A percentile compares a stretch with the other conserved stretches of the same genome.
phyloP scores from a whole-genome alignment of 1,284 basidiomycete genomes.

The Coniferiporia weirii region DNA sequence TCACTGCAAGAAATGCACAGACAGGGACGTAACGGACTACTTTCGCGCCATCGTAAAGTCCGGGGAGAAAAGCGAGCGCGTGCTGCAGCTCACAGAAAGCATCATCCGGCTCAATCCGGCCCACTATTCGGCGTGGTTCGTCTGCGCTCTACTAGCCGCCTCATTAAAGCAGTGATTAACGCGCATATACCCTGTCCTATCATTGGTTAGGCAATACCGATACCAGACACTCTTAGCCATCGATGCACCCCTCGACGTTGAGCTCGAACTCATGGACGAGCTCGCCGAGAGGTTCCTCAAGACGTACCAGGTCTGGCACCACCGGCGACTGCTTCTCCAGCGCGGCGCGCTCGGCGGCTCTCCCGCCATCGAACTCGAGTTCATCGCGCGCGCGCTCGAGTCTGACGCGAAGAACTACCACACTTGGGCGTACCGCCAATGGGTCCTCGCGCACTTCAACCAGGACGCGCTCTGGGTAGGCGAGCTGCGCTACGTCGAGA shows the following conservation, averaged over 20 bases:
- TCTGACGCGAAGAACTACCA: conserved; percentile 92
- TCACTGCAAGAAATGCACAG: conserved; percentile 36
- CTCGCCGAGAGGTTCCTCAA: conserved; percentile 81
- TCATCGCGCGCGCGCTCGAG: conserved; percentile 67
- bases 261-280: conserved; percentile 80
- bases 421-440: conserved; percentile 93
- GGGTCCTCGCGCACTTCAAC: conserved; percentile 76
- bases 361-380: conserved; percentile 59
- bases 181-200: background rate
- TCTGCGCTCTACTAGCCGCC: conserved; percentile 11
- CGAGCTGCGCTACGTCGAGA: conserved; percentile 76
- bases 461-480: conserved; percentile 66
- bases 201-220: conserved; percentile 78
- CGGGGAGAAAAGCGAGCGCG: conserved; percentile 74
- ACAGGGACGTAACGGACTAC: conserved; percentile 88
- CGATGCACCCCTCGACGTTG: conserved; percentile 60
- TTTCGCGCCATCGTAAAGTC: conserved; percentile 78
- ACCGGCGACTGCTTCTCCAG: conserved; percentile 71
- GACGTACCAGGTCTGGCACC: conserved; percentile 97
- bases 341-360: conserved; percentile 9
- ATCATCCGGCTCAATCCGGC: conserved; percentile 87
- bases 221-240: conserved; percentile 76
- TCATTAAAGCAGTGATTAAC: background rate
- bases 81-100: conserved; percentile 78
- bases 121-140: conserved; percentile 91